phyloP scores from a whole-genome alignment of 495 filamentous ascomycete species.

The Baudoinia panamericana region DNA sequence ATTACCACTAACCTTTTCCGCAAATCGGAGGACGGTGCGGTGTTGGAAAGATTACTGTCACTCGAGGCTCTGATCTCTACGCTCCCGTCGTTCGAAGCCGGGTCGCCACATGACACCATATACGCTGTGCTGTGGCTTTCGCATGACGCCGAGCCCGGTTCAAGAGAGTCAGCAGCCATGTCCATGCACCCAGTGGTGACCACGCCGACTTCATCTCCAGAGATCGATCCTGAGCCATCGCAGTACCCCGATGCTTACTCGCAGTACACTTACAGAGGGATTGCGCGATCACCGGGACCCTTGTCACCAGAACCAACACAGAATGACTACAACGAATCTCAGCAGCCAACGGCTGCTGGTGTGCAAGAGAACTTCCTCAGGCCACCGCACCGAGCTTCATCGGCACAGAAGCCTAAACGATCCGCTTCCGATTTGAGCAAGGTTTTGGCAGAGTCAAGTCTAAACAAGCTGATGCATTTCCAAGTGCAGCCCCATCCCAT shows the following conservation, averaged over 20 bases:
- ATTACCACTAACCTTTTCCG: slow-evolving; percentile 17
- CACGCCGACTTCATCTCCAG: background rate
- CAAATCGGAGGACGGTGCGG: slow-evolving; percentile 12
- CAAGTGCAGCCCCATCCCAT: slow-evolving; percentile 7
- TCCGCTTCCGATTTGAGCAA: background rate
- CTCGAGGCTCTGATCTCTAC: slow-evolving; percentile 17
- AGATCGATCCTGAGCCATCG: background rate
- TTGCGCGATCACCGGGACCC: background rate
- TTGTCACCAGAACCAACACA: background rate
- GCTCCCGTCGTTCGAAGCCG: slow-evolving; percentile 17
- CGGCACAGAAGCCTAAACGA: background rate
- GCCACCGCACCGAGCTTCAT: background rate
- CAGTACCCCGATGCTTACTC: background rate
- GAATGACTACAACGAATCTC: background rate
- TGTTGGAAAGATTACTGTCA: slow-evolving; percentile 12
- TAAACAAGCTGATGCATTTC: no score
- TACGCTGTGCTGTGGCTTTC: slow-evolving; percentile 20
- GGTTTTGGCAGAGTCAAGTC: background rate
- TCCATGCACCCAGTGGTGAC: background rate
- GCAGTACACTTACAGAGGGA: background rate
- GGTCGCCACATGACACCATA: slow-evolving; percentile 12
- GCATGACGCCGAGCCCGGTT: slow-evolving; percentile 12
- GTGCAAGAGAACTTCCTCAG: slow-evolving; percentile 1
- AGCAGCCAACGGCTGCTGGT: background rate
- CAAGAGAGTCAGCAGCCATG: slow-evolving; percentile 1